Conservation (phyloP, 495 filamentous ascomycete genomes). For the Entonaema liquescens region DNA sequence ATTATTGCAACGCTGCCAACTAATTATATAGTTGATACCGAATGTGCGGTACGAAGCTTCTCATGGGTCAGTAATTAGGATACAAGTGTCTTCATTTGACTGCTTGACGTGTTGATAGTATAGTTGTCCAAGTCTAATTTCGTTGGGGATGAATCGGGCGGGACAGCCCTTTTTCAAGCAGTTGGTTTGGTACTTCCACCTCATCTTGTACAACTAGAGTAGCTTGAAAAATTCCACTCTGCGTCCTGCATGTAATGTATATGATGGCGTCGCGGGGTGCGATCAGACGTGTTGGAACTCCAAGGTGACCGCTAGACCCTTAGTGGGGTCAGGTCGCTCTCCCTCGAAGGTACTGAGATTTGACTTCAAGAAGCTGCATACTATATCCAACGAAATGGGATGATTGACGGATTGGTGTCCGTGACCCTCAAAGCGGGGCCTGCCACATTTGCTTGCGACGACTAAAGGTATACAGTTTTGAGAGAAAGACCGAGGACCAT, state of each 20-base stretch:
- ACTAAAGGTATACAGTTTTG: background rate
- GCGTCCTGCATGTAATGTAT: background rate
- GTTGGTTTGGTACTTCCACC: conserved; percentile 1
- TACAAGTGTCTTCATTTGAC: conserved; percentile 28
- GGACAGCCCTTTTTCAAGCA: background rate
- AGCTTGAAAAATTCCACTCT: conserved; percentile 7
- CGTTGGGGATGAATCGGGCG: background rate
- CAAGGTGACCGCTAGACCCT: background rate
- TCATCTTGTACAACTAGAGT: background rate
- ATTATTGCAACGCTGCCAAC: background rate
- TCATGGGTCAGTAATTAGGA: conserved; percentile 7
- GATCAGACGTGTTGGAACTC: background rate
- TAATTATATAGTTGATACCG: conserved; percentile 5
- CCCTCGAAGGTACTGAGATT: background rate
- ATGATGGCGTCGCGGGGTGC: background rate
- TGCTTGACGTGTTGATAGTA: conserved; percentile 22
- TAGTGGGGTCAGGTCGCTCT: background rate
- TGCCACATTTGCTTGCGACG: background rate
- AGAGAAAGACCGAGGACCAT: background rate
- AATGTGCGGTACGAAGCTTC: conserved; percentile 13
- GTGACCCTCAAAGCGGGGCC: background rate
- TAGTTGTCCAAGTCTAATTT: background rate
- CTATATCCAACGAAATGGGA: background rate
- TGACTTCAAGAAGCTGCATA: background rate
- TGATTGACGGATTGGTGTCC: background rate